A percentile compares a stretch with the other conserved stretches of the same genome.
Evolutionary conservation across 2,329 filamentous ascomycete species (phyloP).

Genomic region (Aspergillaceae sp.): DNA sequence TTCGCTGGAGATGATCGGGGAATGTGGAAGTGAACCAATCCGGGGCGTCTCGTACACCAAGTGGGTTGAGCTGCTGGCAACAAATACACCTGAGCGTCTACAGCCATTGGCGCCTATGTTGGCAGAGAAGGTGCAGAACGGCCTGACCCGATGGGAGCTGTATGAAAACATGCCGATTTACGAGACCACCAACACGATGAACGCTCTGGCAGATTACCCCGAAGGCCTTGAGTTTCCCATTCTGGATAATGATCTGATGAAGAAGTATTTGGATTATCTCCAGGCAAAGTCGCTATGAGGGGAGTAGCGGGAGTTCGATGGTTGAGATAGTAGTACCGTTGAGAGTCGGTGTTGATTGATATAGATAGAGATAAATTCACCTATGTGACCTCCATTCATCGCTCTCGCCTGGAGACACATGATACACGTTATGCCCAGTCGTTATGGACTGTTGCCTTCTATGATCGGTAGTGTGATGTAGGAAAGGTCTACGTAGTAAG

Average conservation of each 20-base stretch:
- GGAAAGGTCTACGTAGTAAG: too few relatives aligned
- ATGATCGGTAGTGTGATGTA: too few relatives aligned
- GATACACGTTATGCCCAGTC: too few relatives aligned
- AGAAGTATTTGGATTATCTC: not conserved
- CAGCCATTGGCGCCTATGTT: conserved; percentile 16
- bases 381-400: too few relatives aligned
- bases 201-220: not conserved
- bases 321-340: too few relatives aligned
- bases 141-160: conserved; percentile 17
- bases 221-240: not conserved
- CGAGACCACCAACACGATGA: conserved; percentile 7
- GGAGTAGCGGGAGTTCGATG: too few relatives aligned
- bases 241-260: not conserved
- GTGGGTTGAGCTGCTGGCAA: conserved; percentile 9
- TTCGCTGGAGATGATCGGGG: conserved; percentile 6
- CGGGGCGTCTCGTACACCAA: conserved; percentile 7
- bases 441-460: too few relatives aligned
- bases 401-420: too few relatives aligned
- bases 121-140: conserved; percentile 13
- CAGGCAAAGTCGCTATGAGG: not conserved
- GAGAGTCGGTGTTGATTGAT: too few relatives aligned
- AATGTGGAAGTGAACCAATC: not conserved
- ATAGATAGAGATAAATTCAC: too few relatives aligned
- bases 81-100: conserved; percentile 2
- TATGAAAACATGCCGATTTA: conserved; percentile 19